These are phyloP conservation scores for Mallotus japonicus DNA, from an alignment of 441 rosid genomes.

Conservation along the genomic window DNA sequence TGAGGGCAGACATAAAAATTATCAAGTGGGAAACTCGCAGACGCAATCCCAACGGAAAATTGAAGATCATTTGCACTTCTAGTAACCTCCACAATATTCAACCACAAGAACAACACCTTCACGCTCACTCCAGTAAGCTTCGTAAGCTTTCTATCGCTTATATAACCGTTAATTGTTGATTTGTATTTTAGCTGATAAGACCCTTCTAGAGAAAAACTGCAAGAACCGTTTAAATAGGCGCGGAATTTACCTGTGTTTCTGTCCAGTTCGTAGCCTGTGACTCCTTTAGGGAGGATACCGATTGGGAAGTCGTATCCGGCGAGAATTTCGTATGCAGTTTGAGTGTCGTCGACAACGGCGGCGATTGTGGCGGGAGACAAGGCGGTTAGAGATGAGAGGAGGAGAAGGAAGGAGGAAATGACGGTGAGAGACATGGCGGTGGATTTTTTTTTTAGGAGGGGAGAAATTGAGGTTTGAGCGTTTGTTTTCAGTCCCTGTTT, in stretches of 20 bases:
- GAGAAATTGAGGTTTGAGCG: background rate
- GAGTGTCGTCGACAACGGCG: conserved; percentile 26
- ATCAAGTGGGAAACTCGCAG: conserved; percentile 63
- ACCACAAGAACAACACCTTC: conserved; percentile 74
- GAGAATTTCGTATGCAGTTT: conserved; percentile 57
- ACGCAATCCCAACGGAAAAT: conserved; percentile 88
- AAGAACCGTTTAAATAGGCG: conserved; percentile 56
- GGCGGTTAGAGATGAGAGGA: conserved; percentile 24
- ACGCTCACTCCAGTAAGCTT: conserved; percentile 69
- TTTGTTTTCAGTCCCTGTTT: background rate
- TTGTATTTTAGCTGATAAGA: conserved; percentile 75
- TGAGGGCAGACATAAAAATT: conserved; percentile 77
- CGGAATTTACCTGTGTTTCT: conserved; percentile 50
- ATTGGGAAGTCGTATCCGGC: conserved; percentile 62
- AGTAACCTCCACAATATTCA: conserved; percentile 75
- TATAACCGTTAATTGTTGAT: conserved; percentile 59
- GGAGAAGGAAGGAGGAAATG: conserved; percentile 3
- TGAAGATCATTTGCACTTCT: conserved; percentile 55
- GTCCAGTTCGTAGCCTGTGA: conserved; percentile 57
- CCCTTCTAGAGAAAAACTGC: conserved; percentile 74
- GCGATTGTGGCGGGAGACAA: conserved; percentile 8
- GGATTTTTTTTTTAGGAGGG: background rate
- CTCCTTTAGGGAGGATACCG: conserved; percentile 77
- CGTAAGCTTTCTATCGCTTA: conserved; percentile 51
- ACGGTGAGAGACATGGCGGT: conserved; percentile 11